Percentiles rank a stretch among this genome's conserved stretches.
phyloP scores from a whole-genome alignment of 202 grass and related monocot species.

The Zoysia matrella region DNA sequence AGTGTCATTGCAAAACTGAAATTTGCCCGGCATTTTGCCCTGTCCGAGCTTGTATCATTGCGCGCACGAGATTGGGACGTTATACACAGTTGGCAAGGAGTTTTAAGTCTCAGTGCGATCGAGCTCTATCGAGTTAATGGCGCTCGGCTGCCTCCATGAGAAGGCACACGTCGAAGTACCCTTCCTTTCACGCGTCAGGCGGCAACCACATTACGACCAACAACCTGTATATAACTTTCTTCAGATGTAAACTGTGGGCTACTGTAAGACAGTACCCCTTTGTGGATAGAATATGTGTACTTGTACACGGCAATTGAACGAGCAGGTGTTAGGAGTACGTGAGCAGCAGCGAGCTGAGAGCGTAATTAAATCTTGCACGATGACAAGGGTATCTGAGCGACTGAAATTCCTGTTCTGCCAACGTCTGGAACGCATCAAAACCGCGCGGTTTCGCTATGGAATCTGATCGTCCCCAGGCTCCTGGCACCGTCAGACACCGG shows the following conservation, averaged over 20 bases:
- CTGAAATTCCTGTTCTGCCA: background rate
- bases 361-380: background rate
- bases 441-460: background rate
- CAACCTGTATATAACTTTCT: background rate
- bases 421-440: background rate
- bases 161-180: conserved; percentile 42
- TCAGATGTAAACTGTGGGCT: background rate
- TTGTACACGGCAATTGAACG: background rate
- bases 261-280: background rate
- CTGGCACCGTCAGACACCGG: background rate
- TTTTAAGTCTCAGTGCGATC: conserved; percentile 21
- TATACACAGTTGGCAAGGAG: conserved; percentile 9
- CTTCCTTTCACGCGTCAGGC: conserved; percentile 47
- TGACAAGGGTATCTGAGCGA: background rate
- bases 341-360: too few relatives aligned
- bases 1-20: background rate
- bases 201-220: conserved; percentile 31
- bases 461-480: background rate
- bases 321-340: background rate
- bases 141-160: conserved; percentile 37
- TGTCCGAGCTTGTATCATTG: conserved; percentile 2
- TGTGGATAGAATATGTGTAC: background rate
- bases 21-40: background rate
- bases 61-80: conserved; percentile 39
- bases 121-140: conserved; percentile 45